Evolutionary conservation across 148 eudicot species (phyloP).

Genomic region (Cornus controversa): DNA sequence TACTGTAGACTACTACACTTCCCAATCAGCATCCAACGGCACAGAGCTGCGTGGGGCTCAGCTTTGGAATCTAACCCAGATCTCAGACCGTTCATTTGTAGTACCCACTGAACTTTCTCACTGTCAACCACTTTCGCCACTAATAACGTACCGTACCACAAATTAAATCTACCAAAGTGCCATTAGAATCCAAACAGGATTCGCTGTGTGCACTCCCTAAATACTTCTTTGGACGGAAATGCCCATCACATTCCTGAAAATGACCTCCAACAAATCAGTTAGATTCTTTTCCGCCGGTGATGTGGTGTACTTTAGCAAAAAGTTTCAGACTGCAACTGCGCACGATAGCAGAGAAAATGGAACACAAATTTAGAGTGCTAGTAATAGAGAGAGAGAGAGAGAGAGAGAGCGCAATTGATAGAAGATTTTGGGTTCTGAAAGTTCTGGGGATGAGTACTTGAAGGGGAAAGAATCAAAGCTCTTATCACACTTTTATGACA

Average conservation of each 20-base stretch:
- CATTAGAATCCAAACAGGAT: too few relatives aligned
- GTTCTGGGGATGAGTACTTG: background rate
- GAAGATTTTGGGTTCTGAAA: background rate
- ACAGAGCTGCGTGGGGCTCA: background rate
- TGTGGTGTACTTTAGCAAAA: too few relatives aligned
- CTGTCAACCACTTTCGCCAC: background rate
- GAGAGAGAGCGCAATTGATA: background rate
- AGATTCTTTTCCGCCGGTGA: too few relatives aligned
- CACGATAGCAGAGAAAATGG: background rate
- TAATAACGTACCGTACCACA: background rate
- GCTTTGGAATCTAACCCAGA: background rate
- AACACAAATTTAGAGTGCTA: background rate
- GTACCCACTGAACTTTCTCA: background rate
- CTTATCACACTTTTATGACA: background rate
- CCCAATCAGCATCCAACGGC: background rate
- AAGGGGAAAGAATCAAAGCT: background rate
- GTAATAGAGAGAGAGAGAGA: background rate
- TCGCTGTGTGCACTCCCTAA: too few relatives aligned
- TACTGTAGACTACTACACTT: background rate
- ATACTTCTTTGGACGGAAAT: too few relatives aligned
- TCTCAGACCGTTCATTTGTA: background rate
- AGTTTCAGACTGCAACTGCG: background rate
- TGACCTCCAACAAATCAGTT: too few relatives aligned
- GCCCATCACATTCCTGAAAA: background rate
- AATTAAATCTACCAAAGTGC: background rate